Evolutionary conservation across 768 basidiomycete species (phyloP), one percentile per base, ranked within the genome.

Genomic region (Lactarius quietus): DNA sequence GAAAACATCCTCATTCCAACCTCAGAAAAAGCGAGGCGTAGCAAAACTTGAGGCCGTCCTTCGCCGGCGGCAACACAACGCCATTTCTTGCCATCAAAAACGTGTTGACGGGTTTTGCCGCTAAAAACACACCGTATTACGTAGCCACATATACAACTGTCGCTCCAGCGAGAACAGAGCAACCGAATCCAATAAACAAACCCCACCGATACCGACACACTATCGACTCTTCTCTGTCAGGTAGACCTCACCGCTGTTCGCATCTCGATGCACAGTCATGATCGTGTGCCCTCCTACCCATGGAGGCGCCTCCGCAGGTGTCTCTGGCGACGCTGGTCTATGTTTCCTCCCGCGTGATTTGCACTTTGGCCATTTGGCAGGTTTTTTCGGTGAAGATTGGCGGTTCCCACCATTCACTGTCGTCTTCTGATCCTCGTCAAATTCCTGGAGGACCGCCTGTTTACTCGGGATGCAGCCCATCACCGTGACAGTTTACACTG

Each of bases 391-490:
- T n/a, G 28, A 31, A 6, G 3, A 53, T 15, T 57, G 20, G 28
- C 38, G 41, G 23, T 31, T 7, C 26, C 33, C 53, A 45, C 57
- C 33, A 31, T 43, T 45, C 14, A 31, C 26, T n/a, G 33, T 29
- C 20, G 26, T 43, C 17, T 23, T 36, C 12, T 39, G 39, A 29
- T 59, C 28, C 1, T 18, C 64, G 36, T 64, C 65, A 17, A 59
- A 36, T 31, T 35, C 51, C 8, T 66, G 52, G 29, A 70, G 62
- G 23, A 72, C 64, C 18, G 59, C 63, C 52, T 75, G 74, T 68
- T 79, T 81, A 72, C 79, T 81, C 36, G 78, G 75, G 56, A 77
- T 77, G 70, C 80, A 81, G 39, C 79, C 80, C 81, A 82, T 80
- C 55, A 48, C 35, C n/a, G n/a, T n/a, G n/a, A n/a, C n/a, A n/a